Evolutionary conservation across 1,284 basidiomycete genomes (phyloP), one percentile per base, ranked within the genome.

Genomic region (Trichosporon ovoides): DNA sequence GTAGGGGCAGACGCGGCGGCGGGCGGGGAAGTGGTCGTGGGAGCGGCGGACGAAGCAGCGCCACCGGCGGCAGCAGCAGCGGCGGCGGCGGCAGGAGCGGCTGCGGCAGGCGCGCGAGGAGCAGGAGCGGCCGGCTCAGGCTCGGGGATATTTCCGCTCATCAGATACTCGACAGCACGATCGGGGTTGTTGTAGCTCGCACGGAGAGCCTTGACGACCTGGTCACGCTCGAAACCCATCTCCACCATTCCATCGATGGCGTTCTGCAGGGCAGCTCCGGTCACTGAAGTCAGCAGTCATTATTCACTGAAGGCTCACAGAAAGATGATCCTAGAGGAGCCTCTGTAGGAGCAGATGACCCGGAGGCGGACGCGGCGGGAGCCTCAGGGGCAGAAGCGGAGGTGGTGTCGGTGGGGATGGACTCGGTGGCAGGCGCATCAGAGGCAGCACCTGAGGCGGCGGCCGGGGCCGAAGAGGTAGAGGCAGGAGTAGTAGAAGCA

Each of bases 151-250:
- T 73, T 67, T 16, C 74, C 74, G 63, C 77, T 96, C 84, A 98
- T 88, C 52, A 99, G 81, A 78, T 98, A 98, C 77, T 99, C 96
- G 28, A 94, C 94, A 7, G 96, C 96, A 43, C 96, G 85, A 70
- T 98, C 94, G 2, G 96, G 91, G 78, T 99, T 98, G 79, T 99
- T 99, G 80, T 85, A 99, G 72, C 91, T 94, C 20, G 94, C 95
- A 59, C 91, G 84, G 76, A 99, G 78, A 4, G 95, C 94, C 31
- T 86, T 83, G 71, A 87, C 79, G 33, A 97, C 91, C 71, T 93
- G 84, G 2, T 93, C 91, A 36, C 87, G 83, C 62, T 86, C 83
- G 70, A 96, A 98, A 18, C 96, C 96, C 96, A 99, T 98, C 70
- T 93, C 88, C 52, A 88, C 81, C 83, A 97, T 91, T 70, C 87